Percentiles rank a stretch among this genome's conserved stretches.
Evolutionary conservation across 2,329 filamentous ascomycete species (phyloP).

Genomic region (Colletotrichum navitas): DNA sequence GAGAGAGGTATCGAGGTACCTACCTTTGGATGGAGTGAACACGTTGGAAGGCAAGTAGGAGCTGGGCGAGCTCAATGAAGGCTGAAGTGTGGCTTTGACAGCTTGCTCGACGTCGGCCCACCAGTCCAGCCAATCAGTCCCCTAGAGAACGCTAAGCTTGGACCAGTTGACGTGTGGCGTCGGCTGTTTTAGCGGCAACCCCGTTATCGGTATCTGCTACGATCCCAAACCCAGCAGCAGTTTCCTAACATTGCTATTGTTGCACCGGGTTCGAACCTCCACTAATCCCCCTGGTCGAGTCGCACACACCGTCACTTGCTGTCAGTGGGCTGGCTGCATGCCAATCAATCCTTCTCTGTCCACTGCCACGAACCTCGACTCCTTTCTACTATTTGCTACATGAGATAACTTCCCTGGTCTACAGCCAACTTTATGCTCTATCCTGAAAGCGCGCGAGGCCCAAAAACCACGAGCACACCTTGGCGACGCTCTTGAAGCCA

Average conservation of each 20-base stretch:
- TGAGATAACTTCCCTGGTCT: constrained; percentile 20
- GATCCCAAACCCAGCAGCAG: constrained; percentile 38
- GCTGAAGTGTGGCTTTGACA: constrained; percentile 40
- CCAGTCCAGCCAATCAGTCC: constrained; percentile 21
- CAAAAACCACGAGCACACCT: neutral
- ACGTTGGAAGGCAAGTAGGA: constrained; percentile 35
- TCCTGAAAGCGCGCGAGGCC: constrained; percentile 10
- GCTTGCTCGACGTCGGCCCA: constrained; percentile 19
- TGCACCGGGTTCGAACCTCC: constrained; percentile 14
- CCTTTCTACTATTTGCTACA: constrained; percentile 27
- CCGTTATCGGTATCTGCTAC: constrained; percentile 33
- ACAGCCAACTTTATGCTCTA: constrained; percentile 18
- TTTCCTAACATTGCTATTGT: constrained; percentile 11
- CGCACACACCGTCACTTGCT: constrained; percentile 39
- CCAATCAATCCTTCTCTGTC: constrained; percentile 28
- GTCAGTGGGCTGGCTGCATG: constrained; percentile 33
- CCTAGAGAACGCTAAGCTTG: constrained; percentile 12
- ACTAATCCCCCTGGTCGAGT: constrained; percentile 32
- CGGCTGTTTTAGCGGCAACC: constrained; percentile 32
- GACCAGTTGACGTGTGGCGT: constrained; percentile 32
- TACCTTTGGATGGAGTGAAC: constrained; percentile 38
- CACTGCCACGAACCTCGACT: constrained; percentile 14
- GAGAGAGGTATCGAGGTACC: constrained; percentile 32
- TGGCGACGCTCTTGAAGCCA: neutral
- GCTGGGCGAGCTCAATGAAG: constrained; percentile 29